Evolutionary conservation across 208 protist genomes (phyloP).

Genomic region (Plasmodiophora brassicae): DNA sequence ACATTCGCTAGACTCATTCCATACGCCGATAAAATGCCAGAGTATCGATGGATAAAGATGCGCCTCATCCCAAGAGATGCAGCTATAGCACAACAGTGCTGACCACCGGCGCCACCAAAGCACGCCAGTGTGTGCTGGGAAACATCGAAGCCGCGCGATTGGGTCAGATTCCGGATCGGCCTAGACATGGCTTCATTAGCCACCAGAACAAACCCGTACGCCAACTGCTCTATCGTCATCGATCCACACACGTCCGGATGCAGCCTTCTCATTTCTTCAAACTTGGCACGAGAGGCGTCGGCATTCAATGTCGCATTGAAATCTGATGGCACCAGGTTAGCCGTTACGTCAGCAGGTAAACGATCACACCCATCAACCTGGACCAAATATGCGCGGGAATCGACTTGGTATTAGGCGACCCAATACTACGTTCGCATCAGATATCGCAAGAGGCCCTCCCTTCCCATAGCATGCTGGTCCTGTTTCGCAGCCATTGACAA

Average conservation of each 20-base stretch:
- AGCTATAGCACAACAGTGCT: conserved; percentile 76
- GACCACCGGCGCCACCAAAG: conserved; percentile 60
- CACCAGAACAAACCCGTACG: conserved; percentile 80
- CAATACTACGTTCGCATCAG: conserved; percentile 86
- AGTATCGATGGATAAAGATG: conserved; percentile 67
- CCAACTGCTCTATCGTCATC: conserved; percentile 58
- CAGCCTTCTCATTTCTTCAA: conserved; percentile 58
- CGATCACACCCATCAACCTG: conserved; percentile 11
- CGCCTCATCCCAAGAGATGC: conserved; percentile 63
- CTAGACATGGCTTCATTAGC: conserved; percentile 90
- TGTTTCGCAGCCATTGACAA: conserved; percentile 14
- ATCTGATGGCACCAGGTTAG: neutral
- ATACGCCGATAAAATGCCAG: conserved; percentile 78
- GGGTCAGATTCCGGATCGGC: conserved; percentile 82
- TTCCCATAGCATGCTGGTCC: conserved; percentile 88
- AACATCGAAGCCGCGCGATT: conserved; percentile 76
- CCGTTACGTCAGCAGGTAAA: neutral
- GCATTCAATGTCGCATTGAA: conserved; percentile 64
- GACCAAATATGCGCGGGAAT: conserved; percentile 90
- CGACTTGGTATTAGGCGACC: conserved; percentile 76
- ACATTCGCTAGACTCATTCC: conserved; percentile 82
- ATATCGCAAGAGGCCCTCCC: conserved; percentile 78
- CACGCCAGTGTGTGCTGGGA: conserved; percentile 74
- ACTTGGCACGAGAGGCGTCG: conserved; percentile 60
- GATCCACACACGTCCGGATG: neutral